phyloP scores from a whole-genome alignment of 2,329 filamentous ascomycete species.

The Alternaria gaisen region DNA sequence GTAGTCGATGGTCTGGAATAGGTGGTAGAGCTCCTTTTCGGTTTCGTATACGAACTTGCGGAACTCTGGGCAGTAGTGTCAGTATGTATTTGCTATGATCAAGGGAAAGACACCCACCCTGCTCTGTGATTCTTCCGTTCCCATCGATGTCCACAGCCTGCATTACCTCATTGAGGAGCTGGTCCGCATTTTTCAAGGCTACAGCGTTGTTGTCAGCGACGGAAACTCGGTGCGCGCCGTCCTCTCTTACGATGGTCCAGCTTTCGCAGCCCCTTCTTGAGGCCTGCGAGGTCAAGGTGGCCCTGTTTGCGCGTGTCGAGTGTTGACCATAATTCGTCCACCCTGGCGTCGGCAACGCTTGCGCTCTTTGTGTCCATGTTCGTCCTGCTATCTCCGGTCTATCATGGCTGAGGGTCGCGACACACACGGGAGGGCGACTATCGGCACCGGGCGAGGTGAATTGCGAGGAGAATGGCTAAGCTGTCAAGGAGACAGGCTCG shows the following conservation, averaged over 20 bases:
- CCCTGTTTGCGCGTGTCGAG: conserved; percentile 80
- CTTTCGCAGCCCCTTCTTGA: conserved; percentile 84
- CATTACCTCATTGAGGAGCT: conserved; percentile 82
- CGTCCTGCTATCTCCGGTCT: conserved; percentile 48
- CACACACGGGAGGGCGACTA: conserved; percentile 31
- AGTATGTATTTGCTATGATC: conserved; percentile 18
- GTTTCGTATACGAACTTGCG: conserved; percentile 85
- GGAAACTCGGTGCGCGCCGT: conserved; percentile 11
- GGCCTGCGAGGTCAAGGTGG: conserved; percentile 81
- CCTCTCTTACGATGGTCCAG: conserved; percentile 85
- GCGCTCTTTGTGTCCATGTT: conserved; percentile 79
- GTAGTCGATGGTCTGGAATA: conserved; percentile 88
- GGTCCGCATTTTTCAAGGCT: conserved; percentile 91
- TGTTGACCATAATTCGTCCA: conserved; percentile 83
- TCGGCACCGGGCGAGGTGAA: conserved; percentile 31
- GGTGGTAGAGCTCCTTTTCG: conserved; percentile 79
- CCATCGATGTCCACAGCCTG: conserved; percentile 83
- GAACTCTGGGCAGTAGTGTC: conserved; percentile 71
- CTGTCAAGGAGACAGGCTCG: conserved; percentile 22
- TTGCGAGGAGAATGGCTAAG: conserved; percentile 33
- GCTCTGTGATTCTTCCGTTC: conserved; percentile 89
- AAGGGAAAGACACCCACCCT: conserved; percentile 64
- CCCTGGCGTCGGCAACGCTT: conserved; percentile 79
- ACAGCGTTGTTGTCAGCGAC: conserved; percentile 36
- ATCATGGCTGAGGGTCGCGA: conserved; percentile 48